phyloP scores from a whole-genome alignment of 805 yeast species.

The Saturnispora galanensis region DNA sequence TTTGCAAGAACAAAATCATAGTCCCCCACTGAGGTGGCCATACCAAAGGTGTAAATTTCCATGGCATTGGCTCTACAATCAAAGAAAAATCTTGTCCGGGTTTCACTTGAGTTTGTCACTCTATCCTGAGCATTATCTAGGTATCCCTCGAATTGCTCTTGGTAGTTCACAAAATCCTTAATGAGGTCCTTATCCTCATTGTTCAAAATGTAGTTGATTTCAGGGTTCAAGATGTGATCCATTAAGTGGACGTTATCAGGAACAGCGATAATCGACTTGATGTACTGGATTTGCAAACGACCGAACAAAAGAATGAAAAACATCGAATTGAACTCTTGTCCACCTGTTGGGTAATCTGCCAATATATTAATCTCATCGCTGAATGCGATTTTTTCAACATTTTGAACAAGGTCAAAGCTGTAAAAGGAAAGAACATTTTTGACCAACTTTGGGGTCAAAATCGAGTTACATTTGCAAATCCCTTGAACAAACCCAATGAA shows the following conservation, averaged over 20 bases:
- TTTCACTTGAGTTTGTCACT: conserved; percentile 17
- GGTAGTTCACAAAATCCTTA: conserved; percentile 12
- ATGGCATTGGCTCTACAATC: conserved; percentile 29
- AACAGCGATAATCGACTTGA: conserved; percentile 16
- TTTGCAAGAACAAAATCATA: conserved; percentile 34
- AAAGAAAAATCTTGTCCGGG: conserved; percentile 21
- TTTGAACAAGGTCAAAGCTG: conserved; percentile 21
- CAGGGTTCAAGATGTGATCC: conserved; percentile 13
- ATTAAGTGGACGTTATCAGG: conserved; percentile 9
- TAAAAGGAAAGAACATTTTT: conserved; percentile 17
- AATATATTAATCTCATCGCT: conserved; percentile 18
- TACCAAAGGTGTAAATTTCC: conserved; percentile 53
- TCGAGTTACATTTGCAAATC: conserved; percentile 18
- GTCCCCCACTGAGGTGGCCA: conserved; percentile 35
- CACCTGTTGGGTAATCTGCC: conserved; percentile 24
- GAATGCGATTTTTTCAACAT: conserved; percentile 17
- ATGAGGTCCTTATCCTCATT: conserved; percentile 12
- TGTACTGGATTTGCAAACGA: conserved; percentile 18
- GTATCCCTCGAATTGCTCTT: conserved; percentile 16
- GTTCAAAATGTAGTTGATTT: conserved; percentile 7
- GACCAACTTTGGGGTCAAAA: conserved; percentile 16
- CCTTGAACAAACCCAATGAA: conserved; percentile 26
- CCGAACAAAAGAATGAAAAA: conserved; percentile 21
- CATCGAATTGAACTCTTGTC: conserved; percentile 23
- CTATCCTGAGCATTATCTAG: conserved; percentile 19